Percentiles rank a stretch among this genome's conserved stretches.
Evolutionary conservation across 805 yeast genomes (phyloP).

Genomic region (Ogataea minuta): DNA sequence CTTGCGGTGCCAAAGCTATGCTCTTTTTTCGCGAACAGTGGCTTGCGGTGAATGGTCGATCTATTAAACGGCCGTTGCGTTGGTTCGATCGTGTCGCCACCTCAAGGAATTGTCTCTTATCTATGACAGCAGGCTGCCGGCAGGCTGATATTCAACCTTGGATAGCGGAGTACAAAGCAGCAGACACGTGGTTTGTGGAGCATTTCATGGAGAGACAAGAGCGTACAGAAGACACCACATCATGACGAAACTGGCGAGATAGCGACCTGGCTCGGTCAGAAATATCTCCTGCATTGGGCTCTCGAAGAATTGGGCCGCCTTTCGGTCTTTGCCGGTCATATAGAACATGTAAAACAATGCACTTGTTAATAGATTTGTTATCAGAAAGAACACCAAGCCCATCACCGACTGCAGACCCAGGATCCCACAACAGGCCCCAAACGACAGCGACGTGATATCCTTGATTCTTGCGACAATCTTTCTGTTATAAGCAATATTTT

Average conservation of each 20-base stretch:
- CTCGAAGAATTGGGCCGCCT: slow-evolving; percentile 38
- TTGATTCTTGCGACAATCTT: slow-evolving; percentile 23
- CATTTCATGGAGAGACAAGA: slow-evolving; percentile 32
- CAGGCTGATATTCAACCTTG: slow-evolving; percentile 1
- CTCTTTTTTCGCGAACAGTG: slow-evolving; percentile 50
- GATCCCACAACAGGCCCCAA: slow-evolving; percentile 57
- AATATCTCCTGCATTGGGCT: slow-evolving; percentile 41
- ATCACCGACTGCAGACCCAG: slow-evolving; percentile 46
- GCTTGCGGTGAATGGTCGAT: slow-evolving; percentile 42
- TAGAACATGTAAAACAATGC: slow-evolving; percentile 33
- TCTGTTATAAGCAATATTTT: slow-evolving; percentile 20
- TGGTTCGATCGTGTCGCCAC: slow-evolving; percentile 13
- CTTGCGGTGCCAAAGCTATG: slow-evolving; percentile 33
- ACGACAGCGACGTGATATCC: slow-evolving; percentile 47
- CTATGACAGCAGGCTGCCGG: slow-evolving; percentile 5
- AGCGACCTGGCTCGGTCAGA: slow-evolving; percentile 44
- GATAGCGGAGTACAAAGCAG: slow-evolving; percentile 6
- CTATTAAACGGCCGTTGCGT: slow-evolving; percentile 21
- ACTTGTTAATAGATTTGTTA: slow-evolving; percentile 36
- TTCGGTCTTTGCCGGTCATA: slow-evolving; percentile 27
- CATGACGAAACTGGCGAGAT: slow-evolving; percentile 51
- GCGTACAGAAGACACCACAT: slow-evolving; percentile 59
- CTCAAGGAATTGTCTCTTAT: slow-evolving; percentile 7
- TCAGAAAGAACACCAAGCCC: slow-evolving; percentile 47
- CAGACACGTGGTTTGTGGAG: slow-evolving; percentile 4